Evolutionary conservation across 306 rosid species (phyloP).

Genomic region (Trifolium dubium): DNA sequence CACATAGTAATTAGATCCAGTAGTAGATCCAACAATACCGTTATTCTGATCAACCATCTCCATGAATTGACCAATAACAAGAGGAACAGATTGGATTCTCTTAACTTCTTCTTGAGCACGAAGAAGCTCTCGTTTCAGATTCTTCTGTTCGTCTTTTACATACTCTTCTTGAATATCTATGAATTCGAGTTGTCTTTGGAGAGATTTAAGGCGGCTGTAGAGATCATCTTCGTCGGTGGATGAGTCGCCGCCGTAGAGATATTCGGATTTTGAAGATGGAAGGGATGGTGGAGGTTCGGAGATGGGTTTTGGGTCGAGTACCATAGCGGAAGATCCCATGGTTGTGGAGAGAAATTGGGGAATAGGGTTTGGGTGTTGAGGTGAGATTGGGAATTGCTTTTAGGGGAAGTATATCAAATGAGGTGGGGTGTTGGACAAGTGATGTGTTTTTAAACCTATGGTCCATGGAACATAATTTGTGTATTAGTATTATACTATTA

Average conservation of each 20-base stretch:
- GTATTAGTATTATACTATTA: too few relatives aligned
- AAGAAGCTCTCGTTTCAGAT: conserved; percentile 91
- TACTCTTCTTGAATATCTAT: conserved; percentile 94
- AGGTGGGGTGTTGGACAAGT: not conserved
- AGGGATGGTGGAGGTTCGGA: conserved; percentile 71
- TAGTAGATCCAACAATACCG: conserved; percentile 98
- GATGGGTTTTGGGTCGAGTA: conserved; percentile 68
- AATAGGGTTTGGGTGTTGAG: conserved; percentile 35
- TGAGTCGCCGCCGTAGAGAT: conserved; percentile 44
- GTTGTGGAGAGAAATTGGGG: conserved; percentile 25
- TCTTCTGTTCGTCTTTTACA: conserved; percentile 93
- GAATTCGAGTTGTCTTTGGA: conserved; percentile 87
- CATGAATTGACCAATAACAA: conserved; percentile 97
- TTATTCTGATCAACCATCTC: conserved; percentile 98
- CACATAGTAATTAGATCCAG: conserved; percentile 95
- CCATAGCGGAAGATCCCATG: conserved; percentile 84
- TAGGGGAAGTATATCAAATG: not conserved
- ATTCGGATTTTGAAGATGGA: conserved; percentile 63
- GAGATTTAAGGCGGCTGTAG: conserved; percentile 76
- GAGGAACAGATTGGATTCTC: conserved; percentile 96
- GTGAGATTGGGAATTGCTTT: not conserved
- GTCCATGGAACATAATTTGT: too few relatives aligned
- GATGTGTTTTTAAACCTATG: too few relatives aligned
- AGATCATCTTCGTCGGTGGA: conserved; percentile 80
- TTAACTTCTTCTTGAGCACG: conserved; percentile 98